These are phyloP conservation scores for Candida sp. DNA, from an alignment of 1,139 yeast genomes.

Conservation along the genomic window DNA sequence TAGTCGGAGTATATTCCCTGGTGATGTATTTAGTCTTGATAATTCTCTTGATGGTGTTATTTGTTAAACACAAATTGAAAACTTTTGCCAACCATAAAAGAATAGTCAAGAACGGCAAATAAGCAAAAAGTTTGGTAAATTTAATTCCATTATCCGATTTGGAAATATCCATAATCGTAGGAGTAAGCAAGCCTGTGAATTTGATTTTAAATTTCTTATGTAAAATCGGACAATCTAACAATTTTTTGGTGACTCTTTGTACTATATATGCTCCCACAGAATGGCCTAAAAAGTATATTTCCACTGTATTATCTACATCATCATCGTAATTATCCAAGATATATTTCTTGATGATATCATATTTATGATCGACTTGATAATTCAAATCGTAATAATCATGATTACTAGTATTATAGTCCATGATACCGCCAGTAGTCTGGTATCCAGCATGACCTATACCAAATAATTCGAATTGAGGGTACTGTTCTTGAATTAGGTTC, in stretches of 20 bases:
- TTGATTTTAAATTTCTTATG: conserved; percentile 17
- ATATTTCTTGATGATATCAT: conserved; percentile 31
- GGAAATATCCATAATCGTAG: conserved; percentile 58
- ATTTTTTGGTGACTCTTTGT: conserved; percentile 42
- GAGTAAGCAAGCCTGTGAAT: conserved; percentile 60
- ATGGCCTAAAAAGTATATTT: conserved; percentile 52
- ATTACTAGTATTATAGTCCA: conserved; percentile 5
- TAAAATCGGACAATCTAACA: conserved; percentile 19
- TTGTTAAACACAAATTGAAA: conserved; percentile 19
- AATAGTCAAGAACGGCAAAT: conserved; percentile 30
- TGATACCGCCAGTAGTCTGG: conserved; percentile 24
- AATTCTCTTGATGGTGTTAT: conserved; percentile 13
- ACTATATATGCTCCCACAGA: conserved; percentile 60
- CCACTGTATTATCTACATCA: conserved; percentile 10
- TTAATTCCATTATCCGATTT: conserved; percentile 46
- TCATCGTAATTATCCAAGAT: conserved; percentile 11
- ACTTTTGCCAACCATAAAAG: conserved; percentile 18
- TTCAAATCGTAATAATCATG: conserved; percentile 33
- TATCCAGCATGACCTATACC: conserved; percentile 59
- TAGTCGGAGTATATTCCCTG: conserved; percentile 16
- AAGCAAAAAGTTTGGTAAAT: conserved; percentile 26
- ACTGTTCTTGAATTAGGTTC: conserved; percentile 33
- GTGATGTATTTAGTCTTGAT: conserved; percentile 18
- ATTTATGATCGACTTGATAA: conserved; percentile 52
- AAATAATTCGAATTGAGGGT: conserved; percentile 46